Conservation (phyloP, 169 alveolate genomes). For the Toxoplasma gondii region DNA sequence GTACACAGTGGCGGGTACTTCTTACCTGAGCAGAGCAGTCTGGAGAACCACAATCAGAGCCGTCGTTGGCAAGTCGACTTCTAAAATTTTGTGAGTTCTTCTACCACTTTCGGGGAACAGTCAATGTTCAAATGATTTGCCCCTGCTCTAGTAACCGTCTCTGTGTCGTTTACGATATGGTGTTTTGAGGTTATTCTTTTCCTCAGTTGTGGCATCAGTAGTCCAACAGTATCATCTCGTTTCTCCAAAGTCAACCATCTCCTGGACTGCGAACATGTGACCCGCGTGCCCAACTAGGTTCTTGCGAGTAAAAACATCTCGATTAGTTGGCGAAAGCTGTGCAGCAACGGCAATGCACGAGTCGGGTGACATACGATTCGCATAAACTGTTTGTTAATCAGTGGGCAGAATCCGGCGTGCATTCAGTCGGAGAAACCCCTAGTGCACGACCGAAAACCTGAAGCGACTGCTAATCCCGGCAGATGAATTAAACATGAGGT, state of each 20-base stretch:
- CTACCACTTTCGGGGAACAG: constrained; percentile 66
- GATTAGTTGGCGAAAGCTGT: no score
- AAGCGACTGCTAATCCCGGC: no score
- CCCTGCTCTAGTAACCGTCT: constrained; percentile 48
- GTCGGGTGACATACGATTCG: no score
- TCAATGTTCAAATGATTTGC: constrained; percentile 71
- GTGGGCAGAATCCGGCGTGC: no score
- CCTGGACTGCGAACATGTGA: constrained; percentile 10
- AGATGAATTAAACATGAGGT: no score
- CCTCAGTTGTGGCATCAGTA: constrained; percentile 23
- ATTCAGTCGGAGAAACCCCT: no score
- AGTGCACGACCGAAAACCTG: no score
- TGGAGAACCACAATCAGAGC: constrained; percentile 69
- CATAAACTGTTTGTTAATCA: no score
- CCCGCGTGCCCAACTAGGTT: no score
- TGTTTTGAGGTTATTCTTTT: not conserved
- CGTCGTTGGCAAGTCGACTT: constrained; percentile 59
- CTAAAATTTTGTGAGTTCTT: constrained; percentile 64
- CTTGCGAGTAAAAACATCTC: no score
- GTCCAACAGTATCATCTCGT: constrained; percentile 47
- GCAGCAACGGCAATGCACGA: no score
- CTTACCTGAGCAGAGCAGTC: constrained; percentile 73
- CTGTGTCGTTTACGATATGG: constrained; percentile 68
- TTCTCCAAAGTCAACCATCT: constrained; percentile 69
- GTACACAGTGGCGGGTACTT: not conserved